Conservation (phyloP, 768 basidiomycete genomes). For the Pilatotrama ljubarskyi region DNA sequence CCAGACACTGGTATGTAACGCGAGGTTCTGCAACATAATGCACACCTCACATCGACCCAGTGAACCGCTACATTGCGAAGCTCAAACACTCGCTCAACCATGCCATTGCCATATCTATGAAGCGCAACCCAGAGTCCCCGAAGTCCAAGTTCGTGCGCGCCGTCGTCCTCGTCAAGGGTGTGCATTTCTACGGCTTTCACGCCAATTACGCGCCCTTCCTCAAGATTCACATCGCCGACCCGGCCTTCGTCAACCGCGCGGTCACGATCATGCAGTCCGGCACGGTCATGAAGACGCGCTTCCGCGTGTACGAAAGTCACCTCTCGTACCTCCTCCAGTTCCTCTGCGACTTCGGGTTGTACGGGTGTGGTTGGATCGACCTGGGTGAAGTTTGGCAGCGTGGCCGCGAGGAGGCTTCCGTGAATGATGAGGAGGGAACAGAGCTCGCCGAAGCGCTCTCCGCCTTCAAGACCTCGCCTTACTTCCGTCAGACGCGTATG, state of each 20-base stretch:
- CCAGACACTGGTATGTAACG: conserved; percentile 58
- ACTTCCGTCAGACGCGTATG: conserved; percentile 66
- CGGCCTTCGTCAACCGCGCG: conserved; percentile 64
- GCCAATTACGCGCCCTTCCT: conserved; percentile 83
- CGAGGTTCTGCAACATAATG: background rate
- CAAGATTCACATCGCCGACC: conserved; percentile 79
- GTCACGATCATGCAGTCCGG: conserved; percentile 80
- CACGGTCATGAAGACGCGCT: conserved; percentile 76
- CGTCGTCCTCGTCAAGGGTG: conserved; percentile 87
- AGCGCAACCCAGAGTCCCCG: conserved; percentile 62
- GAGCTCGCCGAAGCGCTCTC: conserved; percentile 12
- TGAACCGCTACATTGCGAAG: conserved; percentile 67
- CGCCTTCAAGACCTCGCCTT: conserved; percentile 51
- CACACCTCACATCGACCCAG: conserved; percentile 39
- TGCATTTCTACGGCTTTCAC: conserved; percentile 95
- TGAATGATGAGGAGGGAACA: conserved; percentile 35
- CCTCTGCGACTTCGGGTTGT: conserved; percentile 91
- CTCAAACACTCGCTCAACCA: conserved; percentile 79
- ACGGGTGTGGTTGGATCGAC: conserved; percentile 91
- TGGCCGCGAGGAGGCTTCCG: conserved; percentile 34
- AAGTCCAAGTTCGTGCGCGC: conserved; percentile 68
- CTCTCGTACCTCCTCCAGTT: conserved; percentile 88
- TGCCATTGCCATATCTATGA: conserved; percentile 80
- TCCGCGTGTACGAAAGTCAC: conserved; percentile 87
- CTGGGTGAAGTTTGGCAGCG: conserved; percentile 67